Evolutionary conservation across 768 basidiomycete genomes (phyloP).

Genomic region (Amanita pallidorosea): DNA sequence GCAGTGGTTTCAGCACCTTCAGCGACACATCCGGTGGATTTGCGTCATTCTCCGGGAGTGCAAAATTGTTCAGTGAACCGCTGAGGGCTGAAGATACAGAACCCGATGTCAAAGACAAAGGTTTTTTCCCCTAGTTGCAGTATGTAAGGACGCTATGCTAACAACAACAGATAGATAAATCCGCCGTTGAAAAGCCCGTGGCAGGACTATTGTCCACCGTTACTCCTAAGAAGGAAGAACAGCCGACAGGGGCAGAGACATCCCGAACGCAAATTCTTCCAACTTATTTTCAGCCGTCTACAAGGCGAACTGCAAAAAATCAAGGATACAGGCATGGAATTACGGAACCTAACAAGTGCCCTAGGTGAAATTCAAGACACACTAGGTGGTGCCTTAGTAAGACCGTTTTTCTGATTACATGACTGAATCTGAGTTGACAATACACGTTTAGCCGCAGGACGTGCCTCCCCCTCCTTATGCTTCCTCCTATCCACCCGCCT

Average conservation of each 20-base stretch:
- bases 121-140: background rate
- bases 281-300: constrained; percentile 79
- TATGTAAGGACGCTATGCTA: background rate
- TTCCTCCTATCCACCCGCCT: constrained; percentile 55
- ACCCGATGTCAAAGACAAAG: background rate
- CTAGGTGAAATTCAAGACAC: constrained; percentile 93
- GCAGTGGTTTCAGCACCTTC: constrained; percentile 43
- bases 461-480: constrained; percentile 10
- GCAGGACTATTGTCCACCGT: background rate
- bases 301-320: constrained; percentile 95
- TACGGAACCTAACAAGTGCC: constrained; percentile 62
- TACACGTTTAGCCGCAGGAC: constrained; percentile 30
- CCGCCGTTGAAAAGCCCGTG: background rate
- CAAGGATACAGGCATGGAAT: constrained; percentile 83
- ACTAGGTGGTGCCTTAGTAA: constrained; percentile 70
- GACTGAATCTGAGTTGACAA: background rate
- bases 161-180: background rate
- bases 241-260: background rate
- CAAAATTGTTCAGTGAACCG: constrained; percentile 37
- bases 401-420: constrained; percentile 11
- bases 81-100: background rate
- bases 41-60: constrained; percentile 25
- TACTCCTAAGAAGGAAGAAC: constrained; percentile 1
- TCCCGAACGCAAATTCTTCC: no score
- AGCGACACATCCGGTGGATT: constrained; percentile 32